These are phyloP conservation scores for Pichia inconspicua DNA, from an alignment of 1,139 yeast species.

Conservation along the genomic window DNA sequence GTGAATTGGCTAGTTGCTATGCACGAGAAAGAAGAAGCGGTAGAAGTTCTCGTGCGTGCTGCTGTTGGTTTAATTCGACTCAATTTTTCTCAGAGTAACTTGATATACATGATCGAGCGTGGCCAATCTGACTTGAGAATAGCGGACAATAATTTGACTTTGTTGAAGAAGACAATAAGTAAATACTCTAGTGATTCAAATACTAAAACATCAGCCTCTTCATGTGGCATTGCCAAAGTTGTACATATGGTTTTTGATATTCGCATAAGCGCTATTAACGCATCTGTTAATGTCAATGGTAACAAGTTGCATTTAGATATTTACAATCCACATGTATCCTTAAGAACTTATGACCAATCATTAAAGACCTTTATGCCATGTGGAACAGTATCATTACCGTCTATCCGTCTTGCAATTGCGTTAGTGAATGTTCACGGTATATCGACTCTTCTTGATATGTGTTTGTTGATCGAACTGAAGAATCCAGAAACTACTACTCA, in stretches of 20 bases:
- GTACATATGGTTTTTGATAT: constrained; percentile 5
- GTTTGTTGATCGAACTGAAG: constrained; percentile 33
- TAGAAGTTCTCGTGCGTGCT: constrained; percentile 9
- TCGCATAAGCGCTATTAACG: constrained; percentile 1
- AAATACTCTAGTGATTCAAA: neutral
- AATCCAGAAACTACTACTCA: constrained; percentile 28
- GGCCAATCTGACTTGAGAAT: constrained; percentile 12
- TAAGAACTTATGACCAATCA: constrained; percentile 17
- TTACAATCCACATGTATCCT: constrained; percentile 12
- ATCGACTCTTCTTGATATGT: constrained; percentile 34
- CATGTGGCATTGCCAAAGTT: neutral
- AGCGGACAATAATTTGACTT: constrained; percentile 1
- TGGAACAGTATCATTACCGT: constrained; percentile 38
- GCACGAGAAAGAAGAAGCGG: neutral
- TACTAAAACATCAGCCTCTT: neutral
- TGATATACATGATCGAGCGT: constrained; percentile 12
- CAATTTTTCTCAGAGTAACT: constrained; percentile 18
- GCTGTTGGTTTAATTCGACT: constrained; percentile 17
- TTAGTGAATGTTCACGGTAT: constrained; percentile 21
- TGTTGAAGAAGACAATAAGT: constrained; percentile 1
- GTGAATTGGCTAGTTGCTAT: constrained; percentile 1
- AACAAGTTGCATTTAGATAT: constrained; percentile 13
- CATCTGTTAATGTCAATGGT: constrained; percentile 3
- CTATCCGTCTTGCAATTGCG: constrained; percentile 30
- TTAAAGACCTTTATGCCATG: constrained; percentile 23